Evolutionary conservation across 768 basidiomycete species (phyloP), one percentile per base, ranked within the genome.

Genomic region (Termitomyces titanicus): DNA sequence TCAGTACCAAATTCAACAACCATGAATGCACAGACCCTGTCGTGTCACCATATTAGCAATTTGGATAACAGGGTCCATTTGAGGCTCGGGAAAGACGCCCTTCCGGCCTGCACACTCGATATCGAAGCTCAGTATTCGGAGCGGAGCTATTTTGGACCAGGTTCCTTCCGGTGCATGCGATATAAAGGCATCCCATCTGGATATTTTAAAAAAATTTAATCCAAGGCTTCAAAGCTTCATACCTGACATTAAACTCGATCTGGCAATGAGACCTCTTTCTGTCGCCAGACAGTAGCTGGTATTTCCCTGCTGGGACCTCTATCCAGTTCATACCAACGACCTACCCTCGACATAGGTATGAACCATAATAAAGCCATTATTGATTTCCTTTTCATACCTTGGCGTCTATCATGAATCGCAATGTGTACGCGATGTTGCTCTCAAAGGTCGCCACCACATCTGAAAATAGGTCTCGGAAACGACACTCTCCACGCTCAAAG

Each of bases 311-410:
- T 5, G 89, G 89, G 9, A 97, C 75, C 71, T 98, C 94, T 50
- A 99, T 88, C 96, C 97, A 99, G 67, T 98, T 98, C 97, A 99
- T 98, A 9, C 97, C 97, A 47, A 95, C 87, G 29, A 99, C 86
- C 92, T 94, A 59, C 22, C 27, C 39, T 50, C 55, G 11, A 18
- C 3, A 46, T 55, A n/a, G n/a, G 33, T 62, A 12, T 35, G 42
- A 44, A 45, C n/a, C 11, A 10, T 13, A 43, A 12, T 25, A 38
- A 6, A 46, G 11, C 12, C 24, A 20, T 33, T 1, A 40, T 25
- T 20, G 42, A n/a, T 7, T 46, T n/a, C 7, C 25, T 5, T 24
- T 20, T 18, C 51, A 25, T 24, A 92, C 95, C 79, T 94, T 87
- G 5, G 92, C 89, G 66, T 99, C 97, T 58, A 99, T 96, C 97